These are phyloP conservation scores for Cnidoscolus chayamansa DNA, from an alignment of 441 rosid species.

Conservation along the genomic window DNA sequence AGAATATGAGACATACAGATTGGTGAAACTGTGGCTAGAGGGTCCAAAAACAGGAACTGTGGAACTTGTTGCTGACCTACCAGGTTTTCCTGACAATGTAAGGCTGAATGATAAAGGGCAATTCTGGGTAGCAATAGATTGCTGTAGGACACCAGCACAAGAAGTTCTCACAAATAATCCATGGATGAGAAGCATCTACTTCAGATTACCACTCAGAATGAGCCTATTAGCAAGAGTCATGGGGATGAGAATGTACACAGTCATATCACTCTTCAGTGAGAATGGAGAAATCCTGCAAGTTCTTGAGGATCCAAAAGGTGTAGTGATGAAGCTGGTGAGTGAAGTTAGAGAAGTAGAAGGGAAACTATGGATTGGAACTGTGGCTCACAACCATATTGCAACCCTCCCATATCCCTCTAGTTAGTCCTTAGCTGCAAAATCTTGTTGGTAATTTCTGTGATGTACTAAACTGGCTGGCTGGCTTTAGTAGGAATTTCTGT, in stretches of 20 bases:
- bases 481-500: background rate
- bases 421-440: conserved; percentile 33
- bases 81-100: conserved; percentile 92
- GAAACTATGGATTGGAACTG: conserved; percentile 95
- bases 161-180: conserved; percentile 68
- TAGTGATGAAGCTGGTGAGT: conserved; percentile 84
- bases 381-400: conserved; percentile 93
- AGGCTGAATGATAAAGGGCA: conserved; percentile 73
- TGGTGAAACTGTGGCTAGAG: conserved; percentile 89
- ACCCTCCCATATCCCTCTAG: conserved; percentile 62
- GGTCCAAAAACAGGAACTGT: conserved; percentile 53
- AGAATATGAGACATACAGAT: background rate
- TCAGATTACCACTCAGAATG: conserved; percentile 66
- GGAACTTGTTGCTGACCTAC: conserved; percentile 62
- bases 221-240: conserved; percentile 58
- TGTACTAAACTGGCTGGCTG: conserved; percentile 1
- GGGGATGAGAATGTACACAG: conserved; percentile 97
- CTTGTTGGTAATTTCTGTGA: background rate
- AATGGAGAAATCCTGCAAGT: conserved; percentile 71
- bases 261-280: conserved; percentile 54
- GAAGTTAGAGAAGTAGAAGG: conserved; percentile 85
- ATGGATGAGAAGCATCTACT: conserved; percentile 74
- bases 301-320: conserved; percentile 79
- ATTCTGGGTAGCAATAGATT: conserved; percentile 96
- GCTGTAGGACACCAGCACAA: conserved; percentile 80